Evolutionary conservation across 2,329 filamentous ascomycete species (phyloP), one percentile per base, ranked within the genome.

Genomic region (Colletotrichum phormii): DNA sequence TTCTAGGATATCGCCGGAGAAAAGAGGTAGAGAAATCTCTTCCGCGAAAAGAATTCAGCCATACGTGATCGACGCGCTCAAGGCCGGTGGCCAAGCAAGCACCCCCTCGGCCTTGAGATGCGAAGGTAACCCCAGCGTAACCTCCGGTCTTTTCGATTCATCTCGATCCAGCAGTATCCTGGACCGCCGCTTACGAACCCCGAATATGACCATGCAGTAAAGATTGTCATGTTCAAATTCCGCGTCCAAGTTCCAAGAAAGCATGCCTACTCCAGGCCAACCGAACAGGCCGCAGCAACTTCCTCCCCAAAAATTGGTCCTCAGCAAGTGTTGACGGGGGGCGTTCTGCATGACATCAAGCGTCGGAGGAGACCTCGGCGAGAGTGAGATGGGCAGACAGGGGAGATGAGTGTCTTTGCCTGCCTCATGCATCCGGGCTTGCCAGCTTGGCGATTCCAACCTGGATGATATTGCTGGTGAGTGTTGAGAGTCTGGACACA

Each of bases 351-450:
- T 69, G 59, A 64, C 70, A 69, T 70, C 70, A 72, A 55, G 65
- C 70, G 54, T 70, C 58, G 59, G 59, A 60, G 33, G 22, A 46
- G 22, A 59, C 46, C 70, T 72, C 54, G 70, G 70, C 70, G 66
- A 70, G 51, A 64, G 33, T 60, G 57, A 33, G 35, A 70, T 60
- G 60, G 46, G 37, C 59, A 57, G 49, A 49, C 65, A 72, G 70
- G 70, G 70, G 66, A 70, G 54, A 72, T 57, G 65, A 70, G 59
- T 72, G 66, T 72, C 65, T 72, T 64, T 69, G 66, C 70, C 65
- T 72, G 35, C 70, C 54, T 72, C 70, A 54, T 72, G 65, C 70
- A 70, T 72, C 70, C 70, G 60, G 60, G 70, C 65, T 72, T 72
- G 59, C 70, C 70, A 72, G 26, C 70, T 72, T 72, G 70, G 60